phyloP scores from a whole-genome alignment of 1,139 yeast genomes.

The Blastobotrys capitulatus region DNA sequence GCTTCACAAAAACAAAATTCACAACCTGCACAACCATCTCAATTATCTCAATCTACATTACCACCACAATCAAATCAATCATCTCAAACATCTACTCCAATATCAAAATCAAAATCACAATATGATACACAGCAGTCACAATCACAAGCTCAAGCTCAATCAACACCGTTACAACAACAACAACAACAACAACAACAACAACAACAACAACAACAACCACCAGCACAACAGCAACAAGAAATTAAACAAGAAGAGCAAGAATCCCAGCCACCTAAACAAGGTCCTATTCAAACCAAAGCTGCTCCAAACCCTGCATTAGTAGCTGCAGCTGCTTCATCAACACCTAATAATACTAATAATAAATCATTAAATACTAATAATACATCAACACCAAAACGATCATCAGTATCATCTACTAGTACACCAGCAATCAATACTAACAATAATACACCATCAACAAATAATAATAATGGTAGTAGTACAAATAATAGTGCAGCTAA shows the following conservation, averaged over 20 bases:
- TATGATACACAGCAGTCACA: neutral
- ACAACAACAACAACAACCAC: no score
- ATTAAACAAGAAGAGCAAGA: no score
- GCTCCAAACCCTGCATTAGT: conserved; percentile 6
- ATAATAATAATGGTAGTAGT: neutral
- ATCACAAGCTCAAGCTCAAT: neutral
- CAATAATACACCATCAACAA: neutral
- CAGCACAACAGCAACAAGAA: no score
- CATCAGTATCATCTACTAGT: neutral
- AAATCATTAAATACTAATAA: neutral
- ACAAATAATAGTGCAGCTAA: neutral
- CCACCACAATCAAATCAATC: neutral
- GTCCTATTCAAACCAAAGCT: neutral
- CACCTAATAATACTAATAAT: neutral
- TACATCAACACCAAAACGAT: neutral
- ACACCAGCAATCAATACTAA: neutral
- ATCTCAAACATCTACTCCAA: neutral
- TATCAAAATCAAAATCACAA: no score
- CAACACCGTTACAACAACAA: conserved; percentile 1
- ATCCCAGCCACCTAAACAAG: conserved; percentile 12
- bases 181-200: conserved; percentile 13
- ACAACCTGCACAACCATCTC: neutral
- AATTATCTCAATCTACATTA: neutral
- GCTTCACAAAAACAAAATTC: neutral
- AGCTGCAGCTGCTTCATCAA: neutral